Evolutionary conservation across 1,284 basidiomycete genomes (phyloP), one percentile per base, ranked within the genome.

Genomic region (Trichosporon ovoides): DNA sequence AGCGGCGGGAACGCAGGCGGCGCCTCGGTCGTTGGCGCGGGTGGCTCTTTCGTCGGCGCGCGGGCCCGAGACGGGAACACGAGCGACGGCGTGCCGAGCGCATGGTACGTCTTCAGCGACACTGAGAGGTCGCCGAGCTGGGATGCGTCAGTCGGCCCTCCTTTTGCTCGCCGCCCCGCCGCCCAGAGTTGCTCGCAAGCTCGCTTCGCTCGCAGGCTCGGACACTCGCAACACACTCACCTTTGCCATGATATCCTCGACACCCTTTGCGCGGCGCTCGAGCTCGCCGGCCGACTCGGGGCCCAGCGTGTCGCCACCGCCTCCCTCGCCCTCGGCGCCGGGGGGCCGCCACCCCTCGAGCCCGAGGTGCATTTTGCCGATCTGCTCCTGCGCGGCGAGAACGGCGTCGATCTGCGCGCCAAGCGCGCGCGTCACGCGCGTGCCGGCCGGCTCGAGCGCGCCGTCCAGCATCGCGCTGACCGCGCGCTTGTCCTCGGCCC

Each of bases 241-340:
- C 55, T 52, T 52, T 2, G 50, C 37, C 62, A 64, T 64, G 18
- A 64, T 61, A 6, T 59, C 57, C 31, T 61, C 57, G 11, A 64
- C 59, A 24, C 62, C 58, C 22, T 38, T 16, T 6, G 50, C 55
- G 4, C 62, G 38, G 16, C 36, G 35, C 28, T 20, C 31, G 14
- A 64, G 38, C 37, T 56, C 52, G 7, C 24, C 50, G n/a, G 13
- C 31, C 33, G 18, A 31, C 28, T 31, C 28, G 28, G 28, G 28
- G 5, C 28, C 5, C 28, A 31, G 28, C 28, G 5, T 19, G 20
- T 48, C 43, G 20, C 20, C 24, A 22, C 22, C 24, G 20, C 43
- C 24, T 12, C 43, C 24, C 28, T 9, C 28, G 28, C 5, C 28
- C 5, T 9, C 28, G 4, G 5, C 37, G 3, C 16, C 14, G 7